These are phyloP conservation scores for Chaetothyriales sp. DNA, from an alignment of 2,329 filamentous ascomycete genomes.

Conservation along the genomic window DNA sequence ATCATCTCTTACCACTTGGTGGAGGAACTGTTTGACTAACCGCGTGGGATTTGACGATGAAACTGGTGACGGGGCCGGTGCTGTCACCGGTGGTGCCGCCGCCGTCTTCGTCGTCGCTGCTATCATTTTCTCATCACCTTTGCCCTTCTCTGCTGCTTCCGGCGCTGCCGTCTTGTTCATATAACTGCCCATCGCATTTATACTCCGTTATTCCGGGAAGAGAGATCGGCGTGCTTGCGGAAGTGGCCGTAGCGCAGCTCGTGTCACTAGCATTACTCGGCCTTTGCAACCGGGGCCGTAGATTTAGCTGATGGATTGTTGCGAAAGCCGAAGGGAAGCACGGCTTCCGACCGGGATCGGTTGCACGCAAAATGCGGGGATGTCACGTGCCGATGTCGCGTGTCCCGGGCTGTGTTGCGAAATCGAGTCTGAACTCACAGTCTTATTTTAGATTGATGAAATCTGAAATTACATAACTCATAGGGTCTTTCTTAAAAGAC, in stretches of 20 bases:
- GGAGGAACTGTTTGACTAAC: constrained; percentile 6
- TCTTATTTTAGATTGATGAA: too few relatives aligned
- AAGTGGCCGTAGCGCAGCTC: background rate
- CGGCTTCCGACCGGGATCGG: background rate
- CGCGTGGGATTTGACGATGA: constrained; percentile 4
- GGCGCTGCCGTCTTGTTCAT: background rate
- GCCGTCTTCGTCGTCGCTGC: constrained; percentile 2
- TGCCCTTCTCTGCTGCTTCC: background rate
- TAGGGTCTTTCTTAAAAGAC: too few relatives aligned
- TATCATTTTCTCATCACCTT: background rate
- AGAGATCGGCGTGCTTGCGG: background rate
- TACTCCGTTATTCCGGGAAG: too few relatives aligned
- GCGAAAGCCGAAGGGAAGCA: background rate
- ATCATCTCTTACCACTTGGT: constrained; percentile 13
- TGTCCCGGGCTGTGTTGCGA: too few relatives aligned
- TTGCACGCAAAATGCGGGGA: background rate
- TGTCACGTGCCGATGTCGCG: background rate
- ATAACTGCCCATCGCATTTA: too few relatives aligned
- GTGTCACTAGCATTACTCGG: background rate
- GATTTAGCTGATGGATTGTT: background rate
- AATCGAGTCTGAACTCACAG: too few relatives aligned
- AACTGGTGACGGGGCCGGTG: constrained; percentile 1
- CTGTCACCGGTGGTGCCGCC: constrained; percentile 1
- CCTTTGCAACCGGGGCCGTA: background rate
- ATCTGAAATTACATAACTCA: too few relatives aligned